Evolutionary conservation across 2,329 filamentous ascomycete genomes (phyloP).

Genomic region (Penicillium sp.): DNA sequence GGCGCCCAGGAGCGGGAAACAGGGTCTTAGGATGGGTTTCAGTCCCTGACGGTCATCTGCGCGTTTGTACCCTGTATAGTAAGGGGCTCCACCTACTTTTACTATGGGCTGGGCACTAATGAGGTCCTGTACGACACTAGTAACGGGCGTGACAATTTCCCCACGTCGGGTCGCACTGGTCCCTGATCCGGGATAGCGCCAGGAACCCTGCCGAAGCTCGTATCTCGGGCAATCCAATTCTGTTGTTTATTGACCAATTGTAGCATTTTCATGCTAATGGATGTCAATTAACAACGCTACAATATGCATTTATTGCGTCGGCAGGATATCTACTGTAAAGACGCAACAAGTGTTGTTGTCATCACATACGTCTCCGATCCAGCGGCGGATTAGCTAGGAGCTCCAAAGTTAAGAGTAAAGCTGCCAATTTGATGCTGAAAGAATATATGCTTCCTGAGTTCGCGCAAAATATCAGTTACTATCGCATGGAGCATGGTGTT

Average conservation of each 20-base stretch:
- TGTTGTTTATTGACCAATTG: background rate
- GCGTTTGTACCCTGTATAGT: background rate
- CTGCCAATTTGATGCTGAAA: background rate
- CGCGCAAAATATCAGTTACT: background rate
- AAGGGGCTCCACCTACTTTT: background rate
- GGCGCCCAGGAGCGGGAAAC: conserved; percentile 17
- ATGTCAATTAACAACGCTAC: background rate
- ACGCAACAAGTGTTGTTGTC: background rate
- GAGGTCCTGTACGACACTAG: background rate
- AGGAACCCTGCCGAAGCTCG: conserved; percentile 5
- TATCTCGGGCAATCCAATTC: background rate
- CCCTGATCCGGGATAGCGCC: conserved; percentile 6
- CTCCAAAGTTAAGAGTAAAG: background rate
- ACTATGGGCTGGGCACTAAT: background rate
- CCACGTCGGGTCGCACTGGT: conserved; percentile 4
- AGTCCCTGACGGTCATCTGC: background rate
- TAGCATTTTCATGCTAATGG: background rate
- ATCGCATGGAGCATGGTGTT: background rate
- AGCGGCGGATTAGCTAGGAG: background rate
- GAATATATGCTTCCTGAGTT: background rate
- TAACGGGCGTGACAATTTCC: background rate
- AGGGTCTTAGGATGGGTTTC: conserved; percentile 11
- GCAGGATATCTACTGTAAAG: background rate
- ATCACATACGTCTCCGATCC: background rate
- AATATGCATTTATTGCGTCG: background rate